Base-by-base conservation (phyloP, 495 filamentous ascomycete species). In the Aspergillus sclerotioniger region DNA sequence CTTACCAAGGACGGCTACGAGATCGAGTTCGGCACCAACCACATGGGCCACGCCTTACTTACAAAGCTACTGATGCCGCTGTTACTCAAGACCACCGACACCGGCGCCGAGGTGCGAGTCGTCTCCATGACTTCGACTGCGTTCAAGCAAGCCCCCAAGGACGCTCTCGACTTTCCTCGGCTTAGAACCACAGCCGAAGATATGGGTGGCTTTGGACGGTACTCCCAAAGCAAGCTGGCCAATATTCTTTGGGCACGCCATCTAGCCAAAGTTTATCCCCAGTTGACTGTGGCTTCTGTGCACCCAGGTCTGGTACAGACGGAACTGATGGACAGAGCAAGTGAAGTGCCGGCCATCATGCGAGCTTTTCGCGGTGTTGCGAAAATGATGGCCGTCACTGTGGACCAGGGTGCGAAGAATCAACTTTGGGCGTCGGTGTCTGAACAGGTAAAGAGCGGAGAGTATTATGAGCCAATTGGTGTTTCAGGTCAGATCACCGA, bases 1-100 rank as follows among this genome's bases (percentile, higher is more conserved):
- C 53, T 69, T 5, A 83, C 83, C 0, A 57, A 66, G 2, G 82
- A 88, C 50, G 84, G 84, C 35, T 86, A 82, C 67, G 85, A 89
- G 61, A 71, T 81, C 35, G 82, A 86, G 53, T 83, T 88, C 54
- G 84, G 80, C 10, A 82, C 80, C 8, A 90, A 89, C 62, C 79
- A 88, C 64, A 67, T 89, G 47, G 82, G 79, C 10, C 85, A 87
- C 59, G 80, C 79, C 17, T 73, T 87, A 1, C 67, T 80, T 31
- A 76, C 77, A 46, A 71, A 82, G 4, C 67, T 89, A 6, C 70
- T 87, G 6, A 80, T 60, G 2, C 57, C 84, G 1, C 68, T 71
- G 3, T 66, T 89, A 8, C 29, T 33, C 13, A 20, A 59, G 50
- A 59, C 65, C 68, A 29, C 60, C 66, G 21, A 74, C 76, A 32